Base-by-base conservation (phyloP, 495 filamentous ascomycete species). In the Penicillium steckii region DNA sequence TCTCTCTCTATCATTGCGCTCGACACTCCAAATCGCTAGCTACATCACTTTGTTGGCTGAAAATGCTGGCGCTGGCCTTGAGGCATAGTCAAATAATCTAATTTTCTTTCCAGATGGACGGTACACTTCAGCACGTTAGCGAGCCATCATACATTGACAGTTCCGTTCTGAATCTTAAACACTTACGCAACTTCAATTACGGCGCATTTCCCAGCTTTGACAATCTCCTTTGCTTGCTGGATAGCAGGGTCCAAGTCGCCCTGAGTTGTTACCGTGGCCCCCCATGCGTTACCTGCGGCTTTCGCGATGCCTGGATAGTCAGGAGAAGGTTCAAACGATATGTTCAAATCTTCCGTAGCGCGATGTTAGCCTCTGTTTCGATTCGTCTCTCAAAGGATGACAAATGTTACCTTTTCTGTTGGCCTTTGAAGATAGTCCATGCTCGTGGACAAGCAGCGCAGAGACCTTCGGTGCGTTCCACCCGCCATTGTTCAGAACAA, bases 301-400 rank as follows among this genome's bases (percentile, higher is more conserved):
- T 88, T 85, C 0, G 90, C 91, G 54, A 95, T 95, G 17, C 90
- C 90, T 0, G 86, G 75, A 61, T 90, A 95, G 61, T 95, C 89
- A 1, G 90, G 91, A 1, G 80, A 79, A 0, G 90, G 90, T 10
- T 79, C 80, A 60, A 95, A 91, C 4, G 80, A 85, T 65, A 95
- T 91, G 59, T 93, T 91, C 50, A 95, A 77, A 50, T 63, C 60
- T 63, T 2, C 54, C 27, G 25, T n/a, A n/a, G 10, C 27, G 27
- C 55, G 1, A 3, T 23, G 37, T 26, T 5, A 30, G 37, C 24
- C 26, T n/a, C n/a, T n/a, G n/a, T n/a, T 19, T 37, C 12, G 15
- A 2, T n/a, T 17, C 33, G 10, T 37, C 33, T 37, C n/a, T 37
- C 33, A 15, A 15, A 37, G 8, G 29, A n/a, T 37, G 15, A 37